Evolutionary conservation across 75 land plant species (phyloP), one percentile per base, ranked within the genome.

Genomic region (Selaginella moellendorffii): DNA sequence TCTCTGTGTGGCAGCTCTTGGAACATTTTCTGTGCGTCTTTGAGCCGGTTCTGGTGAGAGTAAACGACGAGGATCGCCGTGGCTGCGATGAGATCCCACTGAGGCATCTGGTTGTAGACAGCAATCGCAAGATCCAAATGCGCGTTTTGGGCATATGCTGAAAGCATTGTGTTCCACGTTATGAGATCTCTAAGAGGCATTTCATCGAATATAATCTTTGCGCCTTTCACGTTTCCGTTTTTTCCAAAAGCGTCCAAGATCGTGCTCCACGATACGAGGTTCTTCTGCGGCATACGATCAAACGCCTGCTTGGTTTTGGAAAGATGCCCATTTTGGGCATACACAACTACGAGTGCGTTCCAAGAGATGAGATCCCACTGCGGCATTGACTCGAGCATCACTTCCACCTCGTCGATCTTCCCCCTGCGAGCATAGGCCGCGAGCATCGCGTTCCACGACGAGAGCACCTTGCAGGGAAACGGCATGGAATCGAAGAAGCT

Each of bases 71-170:
- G 5, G 5, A 56, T 56, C 23, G 59, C 59, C 5, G 59, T 56
- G n/a, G 9, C 21, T 8, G 59, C 59, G n/a, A 56, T 19, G 8
- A 19, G 5, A 21, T 56, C 59, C 8, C 59, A 2, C 8, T 56
- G 21, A 56, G 24, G 59, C 59, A 56, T 56, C 24, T 56, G n/a
- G 21, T 56, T 8, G 59, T 8, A 56, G n/a, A 56, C 59, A 19
- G 8, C 19, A 56, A 25, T 5, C 5, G 59, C 24, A 8, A 9
- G 9, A 19, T 56, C 23, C 5, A 21, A 21, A 56, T 56, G 59
- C 21, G 17, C 24, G n/a, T 56, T 21, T 5, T 8, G 24, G n/a
- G 59, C 59, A 8, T 24, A 56, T 56, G 59, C 24, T 56, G 5
- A 5, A 21, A 56, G 24, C 59, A 56, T 5, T 24, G 59, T 8